phyloP scores from a whole-genome alignment of 768 basidiomycete genomes.

The Ramaria sp. region DNA sequence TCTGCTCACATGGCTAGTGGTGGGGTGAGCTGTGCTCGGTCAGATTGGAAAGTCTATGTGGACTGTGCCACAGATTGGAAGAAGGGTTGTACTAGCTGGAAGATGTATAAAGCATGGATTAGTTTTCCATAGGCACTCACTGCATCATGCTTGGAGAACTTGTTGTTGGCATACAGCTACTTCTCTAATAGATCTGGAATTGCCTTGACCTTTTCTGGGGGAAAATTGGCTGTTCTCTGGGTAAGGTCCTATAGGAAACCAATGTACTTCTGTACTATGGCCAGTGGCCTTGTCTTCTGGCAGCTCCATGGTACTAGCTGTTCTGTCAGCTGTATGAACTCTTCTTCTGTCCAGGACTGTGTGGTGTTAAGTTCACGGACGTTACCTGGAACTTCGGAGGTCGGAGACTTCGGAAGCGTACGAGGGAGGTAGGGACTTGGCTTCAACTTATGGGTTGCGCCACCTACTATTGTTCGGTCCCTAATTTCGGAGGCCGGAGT shows the following conservation, averaged over 20 bases:
- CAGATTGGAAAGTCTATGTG: constrained; percentile 13
- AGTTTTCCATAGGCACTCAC: constrained; percentile 22
- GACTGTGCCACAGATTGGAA: constrained; percentile 16
- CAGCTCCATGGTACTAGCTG: not conserved
- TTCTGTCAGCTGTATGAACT: not conserved
- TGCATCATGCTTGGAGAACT: constrained; percentile 13
- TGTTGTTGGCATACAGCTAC: not conserved
- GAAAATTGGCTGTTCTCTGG: not conserved
- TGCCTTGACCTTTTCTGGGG: not conserved
- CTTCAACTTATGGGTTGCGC: too few species aligned
- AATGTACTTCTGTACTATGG: not conserved
- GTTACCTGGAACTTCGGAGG: too few species aligned
- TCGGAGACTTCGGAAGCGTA: too few species aligned
- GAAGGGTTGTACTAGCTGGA: constrained; percentile 18
- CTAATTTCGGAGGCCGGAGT: too few species aligned
- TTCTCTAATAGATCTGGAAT: not conserved
- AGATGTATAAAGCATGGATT: constrained; percentile 21
- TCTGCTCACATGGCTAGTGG: not conserved
- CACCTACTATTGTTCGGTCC: too few species aligned
- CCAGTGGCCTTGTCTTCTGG: not conserved
- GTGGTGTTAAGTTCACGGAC: too few species aligned
- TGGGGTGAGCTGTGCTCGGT: constrained; percentile 10
- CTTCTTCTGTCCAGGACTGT: not conserved
- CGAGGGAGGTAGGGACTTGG: too few species aligned
- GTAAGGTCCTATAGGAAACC: not conserved